Evolutionary conservation across 2,329 filamentous ascomycete species (phyloP), one percentile per base, ranked within the genome.

Genomic region (Domatiomyces catenatus): DNA sequence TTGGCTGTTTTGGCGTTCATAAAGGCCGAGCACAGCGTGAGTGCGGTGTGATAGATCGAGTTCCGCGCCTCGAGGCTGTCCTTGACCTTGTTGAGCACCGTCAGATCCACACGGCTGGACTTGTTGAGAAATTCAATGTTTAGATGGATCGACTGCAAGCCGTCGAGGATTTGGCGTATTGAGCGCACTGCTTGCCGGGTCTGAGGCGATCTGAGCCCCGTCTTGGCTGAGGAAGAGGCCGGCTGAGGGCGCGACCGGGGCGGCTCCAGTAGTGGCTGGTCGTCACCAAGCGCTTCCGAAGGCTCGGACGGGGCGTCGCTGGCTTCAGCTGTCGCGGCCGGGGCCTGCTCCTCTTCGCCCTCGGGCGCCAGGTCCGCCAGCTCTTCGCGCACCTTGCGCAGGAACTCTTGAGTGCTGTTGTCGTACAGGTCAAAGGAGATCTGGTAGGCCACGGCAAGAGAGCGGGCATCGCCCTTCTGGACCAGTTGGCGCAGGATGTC

Each of bases 1-100:
- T 94, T 92, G 0, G 90, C 95, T 0, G 92, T 98, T 52, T 92
- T 93, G 49, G 94, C 89, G 65, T 98, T 94, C 92, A 98, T 98
- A 66, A 98, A 96, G 8, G 89, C 92, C 62, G 96, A 96, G 63
- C 90, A 92, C 62, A 98, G 92, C 0, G 92, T 96, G 50, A 98
- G 87, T 3, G 89, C 88, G 1, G 88, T 94, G 68, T 98, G 92
- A 76, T 96, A 96, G 59, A 98, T 98, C 28, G 90, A 96, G 70
- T 94, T 96, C 49, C 93, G 80, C 36, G 89, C 88, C 64, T 98
- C 92, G 15, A 98, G 73, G 60, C 89, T 95, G 66, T 98, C 92
- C 48, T 90, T 84, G 44, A 98, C 83, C 71, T 94, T 95, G 75
- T 95, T 95, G 52, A 98, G 74, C 54, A 98, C 92, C 60, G 81